Evolutionary conservation across 306 rosid genomes (phyloP), one percentile per base, ranked within the genome.

Genomic region (Trichosanthes truncata): DNA sequence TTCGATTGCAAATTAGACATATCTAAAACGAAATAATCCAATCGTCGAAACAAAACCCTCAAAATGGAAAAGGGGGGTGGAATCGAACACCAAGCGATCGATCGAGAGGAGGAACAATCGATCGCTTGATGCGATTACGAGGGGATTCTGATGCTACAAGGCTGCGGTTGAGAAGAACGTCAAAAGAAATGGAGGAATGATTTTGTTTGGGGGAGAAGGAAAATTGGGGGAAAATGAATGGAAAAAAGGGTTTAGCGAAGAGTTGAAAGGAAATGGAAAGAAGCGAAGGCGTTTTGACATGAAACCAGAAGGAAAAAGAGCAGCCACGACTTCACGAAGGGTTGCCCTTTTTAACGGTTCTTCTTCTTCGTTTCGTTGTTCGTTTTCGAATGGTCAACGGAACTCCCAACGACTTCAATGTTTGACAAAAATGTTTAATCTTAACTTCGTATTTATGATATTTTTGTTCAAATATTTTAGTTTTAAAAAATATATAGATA

Each of bases 1-100:
- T 88, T 90, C 56, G 86, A 81, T 15, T 88, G 90, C 82, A 84
- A 82, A 72, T 87, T 90, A 80, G 97, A 82, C 98, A 94, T 88
- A 21, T 63, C 74, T 72, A 17, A 3, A 17, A 15, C 51, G 33
- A 71, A 43, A 20, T 6, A 48, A 80, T 60, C 76, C 35, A 40
- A 74, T 65, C 48, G 45, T 20, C 13, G 36, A 76, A 52, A 15
- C 21, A 29, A 52, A 75, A 15, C 40, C 40, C 57, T 25, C 0
- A 3, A 76, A 40, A 5, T 9, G n/a, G n/a, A 33, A 57, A 15
- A 3, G 33, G 14, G 26, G 10, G 25, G 40, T 11, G 0, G 48
- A 53, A 53, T n/a, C 68, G 6, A 38, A 56, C 60, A 74, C 60
- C 62, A 29, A 74, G 45, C 78, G 67, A 76, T 76, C 78, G 66